These are phyloP conservation scores for Turritis glabra DNA, from an alignment of 345 rosid species.

Conservation along the genomic window DNA sequence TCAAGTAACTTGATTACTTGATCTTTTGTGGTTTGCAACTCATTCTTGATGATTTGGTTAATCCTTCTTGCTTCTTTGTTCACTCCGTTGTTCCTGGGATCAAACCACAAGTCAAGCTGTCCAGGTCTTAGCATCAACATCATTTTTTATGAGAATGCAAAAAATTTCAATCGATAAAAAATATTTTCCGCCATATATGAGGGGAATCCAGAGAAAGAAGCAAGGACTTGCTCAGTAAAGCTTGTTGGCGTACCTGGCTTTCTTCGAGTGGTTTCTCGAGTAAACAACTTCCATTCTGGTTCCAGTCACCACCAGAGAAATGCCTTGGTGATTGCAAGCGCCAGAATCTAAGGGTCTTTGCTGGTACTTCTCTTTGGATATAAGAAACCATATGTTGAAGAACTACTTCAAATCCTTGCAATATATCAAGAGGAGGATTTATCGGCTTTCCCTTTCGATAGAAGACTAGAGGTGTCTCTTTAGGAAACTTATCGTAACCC, in stretches of 20 bases:
- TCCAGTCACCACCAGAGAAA: conserved; percentile 92
- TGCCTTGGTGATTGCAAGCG: conserved; percentile 94
- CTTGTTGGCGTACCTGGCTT: conserved; percentile 53
- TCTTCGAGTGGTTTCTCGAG: conserved; percentile 65
- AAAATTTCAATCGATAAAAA: background rate
- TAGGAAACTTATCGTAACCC: conserved; percentile 91
- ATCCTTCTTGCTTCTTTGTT: conserved; percentile 80
- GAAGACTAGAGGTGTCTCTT: conserved; percentile 82
- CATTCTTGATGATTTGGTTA: conserved; percentile 53
- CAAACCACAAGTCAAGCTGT: conserved; percentile 97
- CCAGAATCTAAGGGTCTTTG: conserved; percentile 77
- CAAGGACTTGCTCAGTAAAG: background rate
- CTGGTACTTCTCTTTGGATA: conserved; percentile 63
- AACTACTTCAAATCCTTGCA: conserved; percentile 75
- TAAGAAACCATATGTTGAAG: conserved; percentile 66
- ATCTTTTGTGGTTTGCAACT: conserved; percentile 50
- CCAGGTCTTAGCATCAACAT: conserved; percentile 43
- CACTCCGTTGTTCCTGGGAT: conserved; percentile 85
- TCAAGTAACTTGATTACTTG: conserved; percentile 67
- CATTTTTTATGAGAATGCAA: background rate
- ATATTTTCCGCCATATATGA: background rate
- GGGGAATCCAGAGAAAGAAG: background rate
- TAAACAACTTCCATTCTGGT: conserved; percentile 91
- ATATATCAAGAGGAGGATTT: conserved; percentile 65
- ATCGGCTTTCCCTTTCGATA: conserved; percentile 65